Evolutionary conservation across 1,284 basidiomycete genomes (phyloP).

Genomic region (Pascua sp.): DNA sequence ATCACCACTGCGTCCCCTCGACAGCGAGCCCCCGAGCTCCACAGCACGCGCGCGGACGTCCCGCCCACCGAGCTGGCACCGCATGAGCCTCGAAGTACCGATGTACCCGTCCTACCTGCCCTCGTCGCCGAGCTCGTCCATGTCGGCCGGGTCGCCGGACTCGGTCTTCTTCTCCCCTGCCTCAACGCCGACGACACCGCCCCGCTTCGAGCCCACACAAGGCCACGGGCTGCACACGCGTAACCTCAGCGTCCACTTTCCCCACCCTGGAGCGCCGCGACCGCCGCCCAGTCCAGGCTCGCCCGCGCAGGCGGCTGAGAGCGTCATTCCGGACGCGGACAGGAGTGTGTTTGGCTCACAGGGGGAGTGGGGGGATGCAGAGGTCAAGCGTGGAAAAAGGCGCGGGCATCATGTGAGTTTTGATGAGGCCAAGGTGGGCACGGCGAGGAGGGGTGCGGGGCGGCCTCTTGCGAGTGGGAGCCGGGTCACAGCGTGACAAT

Average conservation of each 20-base stretch:
- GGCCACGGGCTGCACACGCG: slow-evolving; percentile 67
- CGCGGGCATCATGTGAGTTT: slow-evolving; percentile 68
- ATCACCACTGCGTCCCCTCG: background rate
- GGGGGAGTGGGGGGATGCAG: slow-evolving; percentile 18
- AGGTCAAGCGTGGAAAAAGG: slow-evolving; percentile 51
- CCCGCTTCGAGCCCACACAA: background rate
- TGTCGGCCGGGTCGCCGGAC: no score
- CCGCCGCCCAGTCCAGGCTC: slow-evolving; percentile 9
- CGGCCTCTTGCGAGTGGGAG: no score
- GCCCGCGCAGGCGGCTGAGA: slow-evolving; percentile 23
- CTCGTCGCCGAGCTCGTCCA: no score
- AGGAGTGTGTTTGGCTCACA: slow-evolving; percentile 29
- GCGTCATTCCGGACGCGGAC: slow-evolving; percentile 21
- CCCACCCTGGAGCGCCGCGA: slow-evolving; percentile 62
- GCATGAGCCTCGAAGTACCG: slow-evolving; percentile 6
- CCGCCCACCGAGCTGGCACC: background rate
- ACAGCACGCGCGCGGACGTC: background rate
- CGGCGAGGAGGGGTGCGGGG: no score
- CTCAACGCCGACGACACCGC: background rate
- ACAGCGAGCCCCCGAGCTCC: background rate
- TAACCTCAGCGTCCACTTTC: slow-evolving; percentile 87
- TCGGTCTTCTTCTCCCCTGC: background rate
- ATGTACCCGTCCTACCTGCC: no score
- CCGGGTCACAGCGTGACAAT: no score
- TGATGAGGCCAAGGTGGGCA: no score